Percentiles rank a stretch among this genome's conserved stretches.
Evolutionary conservation across 73 alveolate species (phyloP).

Genomic region (Stentor coeruleus): DNA sequence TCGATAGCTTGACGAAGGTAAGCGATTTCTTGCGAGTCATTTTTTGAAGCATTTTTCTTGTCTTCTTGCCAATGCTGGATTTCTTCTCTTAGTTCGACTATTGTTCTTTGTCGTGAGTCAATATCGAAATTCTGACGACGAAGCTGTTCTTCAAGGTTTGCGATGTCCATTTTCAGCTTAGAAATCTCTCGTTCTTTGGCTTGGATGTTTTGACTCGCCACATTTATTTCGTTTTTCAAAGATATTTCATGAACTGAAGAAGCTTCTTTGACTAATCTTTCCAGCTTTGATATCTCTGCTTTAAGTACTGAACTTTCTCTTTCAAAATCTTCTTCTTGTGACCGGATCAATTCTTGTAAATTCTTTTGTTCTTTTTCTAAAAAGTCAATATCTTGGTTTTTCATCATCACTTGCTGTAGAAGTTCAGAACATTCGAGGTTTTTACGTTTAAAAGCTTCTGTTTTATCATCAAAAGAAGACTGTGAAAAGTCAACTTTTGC

Average conservation of each 20-base stretch:
- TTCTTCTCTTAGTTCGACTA: conserved; percentile 4
- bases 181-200: conserved; percentile 15
- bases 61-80: background rate
- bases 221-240: background rate
- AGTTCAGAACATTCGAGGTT: background rate
- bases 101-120: background rate
- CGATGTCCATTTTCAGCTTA: background rate
- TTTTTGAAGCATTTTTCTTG: background rate
- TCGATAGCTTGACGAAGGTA: conserved; percentile 1
- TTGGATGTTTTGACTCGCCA: background rate
- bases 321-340: background rate
- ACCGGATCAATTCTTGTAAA: background rate
- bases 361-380: background rate
- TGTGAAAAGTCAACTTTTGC: background rate
- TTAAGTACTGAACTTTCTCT: background rate
- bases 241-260: background rate
- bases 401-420: background rate
- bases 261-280: background rate
- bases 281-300: background rate
- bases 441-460: background rate
- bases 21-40: background rate
- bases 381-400: background rate
- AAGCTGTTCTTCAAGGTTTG: background rate
- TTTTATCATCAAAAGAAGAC: background rate
- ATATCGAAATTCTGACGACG: background rate